A percentile compares a stretch with the other conserved stretches of the same genome.
These are phyloP conservation scores for Yarrowia porcina DNA, from an alignment of 805 yeast genomes.

Conservation along the genomic window DNA sequence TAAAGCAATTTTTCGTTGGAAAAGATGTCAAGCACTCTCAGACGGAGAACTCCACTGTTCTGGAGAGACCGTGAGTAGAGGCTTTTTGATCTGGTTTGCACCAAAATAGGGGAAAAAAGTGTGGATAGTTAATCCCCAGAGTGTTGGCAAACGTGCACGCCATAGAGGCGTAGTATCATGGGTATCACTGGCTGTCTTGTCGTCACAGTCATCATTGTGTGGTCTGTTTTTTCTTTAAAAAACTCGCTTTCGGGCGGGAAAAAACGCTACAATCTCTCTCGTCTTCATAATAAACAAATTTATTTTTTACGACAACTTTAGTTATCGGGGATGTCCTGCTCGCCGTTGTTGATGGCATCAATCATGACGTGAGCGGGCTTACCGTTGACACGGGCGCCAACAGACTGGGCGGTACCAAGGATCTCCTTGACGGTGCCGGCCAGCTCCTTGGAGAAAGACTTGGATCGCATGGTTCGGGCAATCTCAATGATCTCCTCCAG, in stretches of 20 bases:
- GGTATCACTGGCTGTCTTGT: too few relatives aligned
- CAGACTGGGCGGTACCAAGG: slow-evolving; percentile 99
- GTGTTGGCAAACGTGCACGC: slow-evolving; percentile 81
- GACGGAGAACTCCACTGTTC: slow-evolving; percentile 26
- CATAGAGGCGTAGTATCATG: too few relatives aligned
- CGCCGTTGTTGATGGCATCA: slow-evolving; percentile 98
- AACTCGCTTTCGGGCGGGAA: background rate
- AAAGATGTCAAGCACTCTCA: slow-evolving; percentile 10
- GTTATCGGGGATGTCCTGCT: slow-evolving; percentile 61
- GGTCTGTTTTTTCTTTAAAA: slow-evolving; percentile 5
- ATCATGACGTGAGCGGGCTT: slow-evolving; percentile 99
- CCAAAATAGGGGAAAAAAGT: slow-evolving; percentile 84
- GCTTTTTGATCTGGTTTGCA: slow-evolving; percentile 68
- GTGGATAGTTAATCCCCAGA: slow-evolving; percentile 70
- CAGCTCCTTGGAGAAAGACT: slow-evolving; percentile 96
- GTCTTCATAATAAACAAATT: slow-evolving; percentile 15
- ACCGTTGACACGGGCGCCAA: slow-evolving; percentile 99
- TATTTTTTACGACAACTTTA: slow-evolving; percentile 31
- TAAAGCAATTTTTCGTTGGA: background rate
- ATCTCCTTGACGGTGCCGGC: slow-evolving; percentile 98
- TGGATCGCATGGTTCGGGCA: slow-evolving; percentile 96
- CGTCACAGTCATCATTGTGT: too few relatives aligned
- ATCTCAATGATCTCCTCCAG: slow-evolving; percentile 94
- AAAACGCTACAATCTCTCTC: background rate
- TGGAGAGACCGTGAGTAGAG: slow-evolving; percentile 19